Conservation (phyloP, 2,329 filamentous ascomycete species). For the Hypomyces rosellus region DNA sequence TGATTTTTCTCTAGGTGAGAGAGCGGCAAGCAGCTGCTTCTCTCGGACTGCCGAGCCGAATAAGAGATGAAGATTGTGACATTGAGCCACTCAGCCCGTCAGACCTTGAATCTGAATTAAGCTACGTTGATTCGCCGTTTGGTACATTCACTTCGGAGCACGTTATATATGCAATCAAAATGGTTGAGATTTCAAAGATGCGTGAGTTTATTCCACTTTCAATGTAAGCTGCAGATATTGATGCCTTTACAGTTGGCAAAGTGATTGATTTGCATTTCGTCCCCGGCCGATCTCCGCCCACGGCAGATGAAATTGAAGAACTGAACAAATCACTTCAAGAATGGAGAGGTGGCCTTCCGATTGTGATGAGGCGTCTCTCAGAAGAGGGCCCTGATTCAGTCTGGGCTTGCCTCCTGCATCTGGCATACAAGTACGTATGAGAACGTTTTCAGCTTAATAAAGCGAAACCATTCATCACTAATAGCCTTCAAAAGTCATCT, state of each 20-base stretch:
- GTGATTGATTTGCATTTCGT: conserved; percentile 32
- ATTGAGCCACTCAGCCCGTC: conserved; percentile 26
- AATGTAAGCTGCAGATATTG: background rate
- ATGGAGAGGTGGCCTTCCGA: conserved; percentile 29
- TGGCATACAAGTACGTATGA: conserved; percentile 29
- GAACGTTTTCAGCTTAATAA: too few relatives aligned
- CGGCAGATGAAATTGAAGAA: conserved; percentile 20
- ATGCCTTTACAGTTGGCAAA: conserved; percentile 22
- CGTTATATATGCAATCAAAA: conserved; percentile 30
- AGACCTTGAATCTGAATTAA: conserved; percentile 25
- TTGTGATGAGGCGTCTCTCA: conserved; percentile 22
- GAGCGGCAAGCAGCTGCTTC: conserved; percentile 33
- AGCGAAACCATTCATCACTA: too few relatives aligned
- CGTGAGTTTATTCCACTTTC: conserved; percentile 17
- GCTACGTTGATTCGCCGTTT: conserved; percentile 18
- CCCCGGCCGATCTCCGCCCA: conserved; percentile 25
- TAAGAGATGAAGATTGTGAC: conserved; percentile 34
- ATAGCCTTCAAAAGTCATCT: conserved; percentile 21
- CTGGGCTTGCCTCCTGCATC: conserved; percentile 30
- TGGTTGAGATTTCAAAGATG: conserved; percentile 31
- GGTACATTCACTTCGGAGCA: conserved; percentile 28
- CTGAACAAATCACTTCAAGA: conserved; percentile 26
- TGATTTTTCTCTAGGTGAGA: conserved; percentile 20
- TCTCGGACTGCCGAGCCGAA: conserved; percentile 30
- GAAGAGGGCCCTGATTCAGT: conserved; percentile 29